A percentile compares a stretch with the other conserved stretches of the same genome.
phyloP scores from a whole-genome alignment of 164 flowering plant species.

The Dillenia suffruticosa region DNA sequence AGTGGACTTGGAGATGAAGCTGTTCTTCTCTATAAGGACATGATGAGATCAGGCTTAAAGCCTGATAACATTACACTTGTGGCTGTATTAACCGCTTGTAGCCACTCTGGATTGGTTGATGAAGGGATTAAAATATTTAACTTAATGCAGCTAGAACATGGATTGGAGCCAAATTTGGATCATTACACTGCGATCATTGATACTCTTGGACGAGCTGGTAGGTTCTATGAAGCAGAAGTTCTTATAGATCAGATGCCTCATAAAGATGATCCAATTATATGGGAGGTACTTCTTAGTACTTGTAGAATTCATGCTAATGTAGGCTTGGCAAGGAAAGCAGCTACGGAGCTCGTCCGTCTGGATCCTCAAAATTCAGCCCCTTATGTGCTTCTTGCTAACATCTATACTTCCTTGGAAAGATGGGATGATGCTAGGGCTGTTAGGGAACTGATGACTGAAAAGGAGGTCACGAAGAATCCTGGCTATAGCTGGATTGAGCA shows the following conservation, averaged over 20 bases:
- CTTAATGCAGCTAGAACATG: slow-evolving; percentile 52
- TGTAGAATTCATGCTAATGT: slow-evolving; percentile 72
- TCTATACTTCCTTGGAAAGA: slow-evolving; percentile 67
- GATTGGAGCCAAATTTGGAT: slow-evolving; percentile 51
- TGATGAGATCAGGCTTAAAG: slow-evolving; percentile 47
- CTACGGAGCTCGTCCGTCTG: slow-evolving; percentile 57
- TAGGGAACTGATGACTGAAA: slow-evolving; percentile 46
- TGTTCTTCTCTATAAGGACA: slow-evolving; percentile 44
- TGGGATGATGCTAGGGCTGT: slow-evolving; percentile 72
- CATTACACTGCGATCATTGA: slow-evolving; percentile 76
- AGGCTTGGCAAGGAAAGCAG: slow-evolving; percentile 62
- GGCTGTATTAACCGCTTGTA: slow-evolving; percentile 75
- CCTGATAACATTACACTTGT: slow-evolving; percentile 71
- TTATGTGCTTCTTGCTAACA: slow-evolving; percentile 66
- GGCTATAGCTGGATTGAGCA: slow-evolving; percentile 60
- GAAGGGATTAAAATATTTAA: slow-evolving; percentile 52
- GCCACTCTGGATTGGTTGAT: slow-evolving; percentile 79
- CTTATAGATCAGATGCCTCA: slow-evolving; percentile 52
- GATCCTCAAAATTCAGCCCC: slow-evolving; percentile 63
- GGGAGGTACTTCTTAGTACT: slow-evolving; percentile 86
- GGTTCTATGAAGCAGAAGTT: slow-evolving; percentile 59
- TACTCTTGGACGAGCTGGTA: slow-evolving; percentile 66
- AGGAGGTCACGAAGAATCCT: slow-evolving; percentile 47
- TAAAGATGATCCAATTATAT: slow-evolving; percentile 65
- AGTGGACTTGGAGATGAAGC: slow-evolving; percentile 68